Evolutionary conservation across 2,329 filamentous ascomycete genomes (phyloP), one percentile per base, ranked within the genome.

Genomic region (Neurospora sp.): DNA sequence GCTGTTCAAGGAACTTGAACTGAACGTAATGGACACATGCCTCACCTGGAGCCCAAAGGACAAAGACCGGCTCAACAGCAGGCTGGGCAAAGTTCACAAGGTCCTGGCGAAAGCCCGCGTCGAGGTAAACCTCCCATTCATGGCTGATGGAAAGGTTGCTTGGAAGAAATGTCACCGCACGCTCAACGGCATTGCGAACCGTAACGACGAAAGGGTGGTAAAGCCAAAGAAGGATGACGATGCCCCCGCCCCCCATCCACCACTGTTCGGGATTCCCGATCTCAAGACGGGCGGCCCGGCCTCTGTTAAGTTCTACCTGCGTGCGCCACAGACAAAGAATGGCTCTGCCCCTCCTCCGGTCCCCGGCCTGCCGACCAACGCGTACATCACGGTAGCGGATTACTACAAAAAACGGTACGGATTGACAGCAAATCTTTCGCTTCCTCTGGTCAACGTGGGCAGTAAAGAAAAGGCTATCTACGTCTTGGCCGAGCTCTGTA

Each of bases 391-490:
- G 0, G 83, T 87, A 1, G 75, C 75, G 1, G 77, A 85, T 0
- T 85, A 85, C 69, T 85, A 81, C 74, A 73, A 76, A 23, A 74
- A 78, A 67, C 84, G 83, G 67, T 85, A 83, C 52, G 72, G 73
- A 0, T 69, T 79, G 1, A 75, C 66, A 0, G 71, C 81, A 1
- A 71, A 83, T 15, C 77, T 77, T 0, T 75, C 82, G 1, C 78
- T 85, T 4, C 89, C 91, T 0, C 82, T 92, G 1, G 78, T 94
- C 72, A 93, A 94, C 75, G 82, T 90, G 11, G 91, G 91, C 2
- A 87, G 79, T 11, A 75, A 76, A 0, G 78, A 81, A 0, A 85
- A 84, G 11, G 89, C 91, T 0, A 83, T 82, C 0, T 92, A 91
- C 74, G 79, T 92, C 43, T 91, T 91, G 0, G 85, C 87, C 0